phyloP scores from a whole-genome alignment of 306 rosid species.

The Cucurbita pepo region DNA sequence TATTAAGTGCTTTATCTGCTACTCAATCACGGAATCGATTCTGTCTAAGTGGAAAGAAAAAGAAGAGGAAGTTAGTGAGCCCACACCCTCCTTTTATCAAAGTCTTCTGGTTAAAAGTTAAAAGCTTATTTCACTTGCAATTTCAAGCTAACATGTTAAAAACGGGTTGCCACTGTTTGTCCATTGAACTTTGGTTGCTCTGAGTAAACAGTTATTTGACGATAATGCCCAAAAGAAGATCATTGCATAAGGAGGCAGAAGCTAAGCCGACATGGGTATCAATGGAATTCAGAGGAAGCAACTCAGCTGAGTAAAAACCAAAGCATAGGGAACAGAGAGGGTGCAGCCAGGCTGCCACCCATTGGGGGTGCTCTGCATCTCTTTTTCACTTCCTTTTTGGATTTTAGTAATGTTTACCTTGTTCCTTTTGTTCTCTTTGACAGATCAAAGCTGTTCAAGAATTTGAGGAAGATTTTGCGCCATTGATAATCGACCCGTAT shows the following conservation, averaged over 20 bases:
- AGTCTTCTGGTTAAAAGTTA: neutral
- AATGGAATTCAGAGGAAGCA: neutral
- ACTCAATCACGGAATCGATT: no score
- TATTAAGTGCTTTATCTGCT: no score
- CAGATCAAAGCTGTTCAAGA: no score
- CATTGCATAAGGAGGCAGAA: neutral
- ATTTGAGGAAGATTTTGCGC: no score
- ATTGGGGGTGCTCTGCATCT: neutral
- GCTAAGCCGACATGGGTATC: conserved; percentile 5
- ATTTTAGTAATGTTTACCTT: no score
- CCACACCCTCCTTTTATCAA: neutral
- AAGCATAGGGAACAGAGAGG: neutral
- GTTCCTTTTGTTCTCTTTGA: no score
- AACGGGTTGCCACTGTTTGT: neutral
- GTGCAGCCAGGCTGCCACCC: neutral
- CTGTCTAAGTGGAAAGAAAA: no score
- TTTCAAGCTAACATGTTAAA: neutral
- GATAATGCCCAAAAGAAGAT: neutral
- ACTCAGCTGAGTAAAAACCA: neutral
- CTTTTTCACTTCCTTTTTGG: no score
- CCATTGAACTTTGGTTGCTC: neutral
- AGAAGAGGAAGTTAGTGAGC: neutral
- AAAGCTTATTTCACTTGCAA: neutral
- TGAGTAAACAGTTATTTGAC: neutral
- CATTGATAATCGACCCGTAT: no score